Evolutionary conservation across 139 green algal species (phyloP), one percentile per base, ranked within the genome.

Genomic region (Picochlorum sp.): DNA sequence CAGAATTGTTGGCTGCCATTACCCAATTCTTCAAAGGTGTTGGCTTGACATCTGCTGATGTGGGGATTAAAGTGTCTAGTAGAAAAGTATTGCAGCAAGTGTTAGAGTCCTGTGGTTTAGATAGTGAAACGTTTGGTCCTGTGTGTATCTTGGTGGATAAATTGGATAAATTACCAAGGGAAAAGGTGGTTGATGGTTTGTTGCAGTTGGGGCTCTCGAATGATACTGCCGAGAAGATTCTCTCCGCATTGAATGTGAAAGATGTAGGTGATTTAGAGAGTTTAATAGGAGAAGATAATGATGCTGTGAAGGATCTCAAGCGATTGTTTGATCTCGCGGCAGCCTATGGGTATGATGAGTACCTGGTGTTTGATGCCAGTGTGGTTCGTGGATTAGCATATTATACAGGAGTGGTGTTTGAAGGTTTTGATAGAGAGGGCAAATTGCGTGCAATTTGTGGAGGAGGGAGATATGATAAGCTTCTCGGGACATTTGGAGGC

Each of bases 101-200:
- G 49, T 55, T 95, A 57, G 61, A 66, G 21, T 67, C 59, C 11
- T 83, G 81, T 68, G 70, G 72, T 10, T 76, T 97, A 13, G 73
- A 85, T 1, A 38, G 62, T 3, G 86, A 90, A 10, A 38, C 65
- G 3, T 94, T 96, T 57, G 79, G 82, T 37, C 65, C 71, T 6
- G 89, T 95, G 38, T 95, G 83, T 67, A 86, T 99, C 6, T 70
- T 96, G 8, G 89, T 99, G 31, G 94, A 99, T 83, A 98, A 98
- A 80, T 73, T 91, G 49, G 88, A 94, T 45, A 95, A 95, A 74
- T 62, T 96, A 16, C 77, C 84, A 0, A 52, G 67, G 23, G 85
- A 83, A 45, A 80, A 82, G 64, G 71, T 77, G 30, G 49, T 85
- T 45, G 72, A 70, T 38, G 81, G 94, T 74, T 81, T 98, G 63